phyloP scores from a whole-genome alignment of 148 eudicot species.

The Camellia sinensis region DNA sequence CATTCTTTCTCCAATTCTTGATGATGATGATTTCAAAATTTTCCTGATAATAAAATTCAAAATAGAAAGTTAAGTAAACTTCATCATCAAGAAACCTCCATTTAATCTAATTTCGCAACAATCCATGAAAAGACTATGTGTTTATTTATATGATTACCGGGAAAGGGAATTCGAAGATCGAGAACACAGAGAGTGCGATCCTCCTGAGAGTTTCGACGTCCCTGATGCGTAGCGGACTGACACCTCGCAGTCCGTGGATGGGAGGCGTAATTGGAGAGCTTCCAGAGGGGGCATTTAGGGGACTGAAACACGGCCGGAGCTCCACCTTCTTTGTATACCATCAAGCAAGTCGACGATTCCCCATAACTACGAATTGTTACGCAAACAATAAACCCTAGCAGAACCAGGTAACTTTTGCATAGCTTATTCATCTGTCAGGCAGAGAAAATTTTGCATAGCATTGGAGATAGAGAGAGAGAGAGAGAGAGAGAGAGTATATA shows the following conservation, averaged over 20 bases:
- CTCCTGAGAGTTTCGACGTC: slow-evolving; percentile 73
- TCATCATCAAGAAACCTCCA: too few relatives aligned
- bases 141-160: slow-evolving; percentile 39
- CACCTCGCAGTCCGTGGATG: slow-evolving; percentile 40
- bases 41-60: neutral
- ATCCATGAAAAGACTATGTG: neutral
- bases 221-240: slow-evolving; percentile 62
- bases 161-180: slow-evolving; percentile 81
- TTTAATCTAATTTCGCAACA: neutral
- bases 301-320: slow-evolving; percentile 93
- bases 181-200: slow-evolving; percentile 80
- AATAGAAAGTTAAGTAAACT: neutral
- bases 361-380: slow-evolving; percentile 17
- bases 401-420: neutral
- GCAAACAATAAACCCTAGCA: slow-evolving; percentile 27
- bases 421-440: neutral
- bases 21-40: neutral
- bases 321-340: slow-evolving; percentile 88
- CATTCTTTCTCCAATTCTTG: neutral
- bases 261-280: slow-evolving; percentile 39
- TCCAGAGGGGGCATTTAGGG: slow-evolving; percentile 96
- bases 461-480: too few relatives aligned
- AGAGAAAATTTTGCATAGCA: too few relatives aligned
- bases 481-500: too few relatives aligned
- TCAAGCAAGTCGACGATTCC: slow-evolving; percentile 77